A percentile compares a stretch with the other conserved stretches of the same genome.
Evolutionary conservation across 1,284 basidiomycete genomes (phyloP).

Genomic region (Inonotus obliquus): DNA sequence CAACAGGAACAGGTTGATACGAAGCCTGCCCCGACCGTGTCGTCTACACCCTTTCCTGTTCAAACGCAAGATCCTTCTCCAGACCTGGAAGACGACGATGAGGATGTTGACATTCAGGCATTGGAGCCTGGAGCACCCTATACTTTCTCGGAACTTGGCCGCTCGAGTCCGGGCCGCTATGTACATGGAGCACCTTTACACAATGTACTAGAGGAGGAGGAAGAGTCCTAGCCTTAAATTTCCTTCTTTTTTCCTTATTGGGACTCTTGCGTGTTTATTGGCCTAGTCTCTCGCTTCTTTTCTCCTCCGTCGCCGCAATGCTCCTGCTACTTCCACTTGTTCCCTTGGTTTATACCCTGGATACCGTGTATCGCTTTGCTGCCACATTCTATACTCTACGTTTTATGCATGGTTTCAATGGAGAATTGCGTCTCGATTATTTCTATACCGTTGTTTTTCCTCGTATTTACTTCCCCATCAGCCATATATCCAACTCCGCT

Average conservation of each 20-base stretch:
- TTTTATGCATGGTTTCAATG: background rate
- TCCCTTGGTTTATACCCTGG: background rate
- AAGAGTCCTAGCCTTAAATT: conserved; percentile 35
- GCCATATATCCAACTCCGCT: no score
- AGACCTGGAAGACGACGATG: conserved; percentile 23
- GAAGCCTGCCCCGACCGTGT: background rate
- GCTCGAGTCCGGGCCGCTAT: conserved; percentile 69
- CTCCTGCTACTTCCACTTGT: background rate
- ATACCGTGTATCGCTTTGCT: background rate
- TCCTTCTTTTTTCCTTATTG: background rate
- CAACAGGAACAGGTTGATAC: conserved; percentile 12
- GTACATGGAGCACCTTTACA: conserved; percentile 84
- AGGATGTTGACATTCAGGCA: conserved; percentile 23
- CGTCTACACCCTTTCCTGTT: conserved; percentile 20
- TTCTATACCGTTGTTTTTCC: no score
- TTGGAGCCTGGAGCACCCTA: conserved; percentile 27
- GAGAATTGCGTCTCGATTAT: no score
- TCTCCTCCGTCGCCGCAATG: background rate
- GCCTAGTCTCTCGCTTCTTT: background rate
- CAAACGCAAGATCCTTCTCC: conserved; percentile 15
- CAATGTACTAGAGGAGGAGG: conserved; percentile 73
- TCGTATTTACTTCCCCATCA: no score
- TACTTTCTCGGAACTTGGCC: conserved; percentile 41
- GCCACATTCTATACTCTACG: background rate
- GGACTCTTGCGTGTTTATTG: background rate